phyloP scores from a whole-genome alignment of 116 monocot genomes.

The Papilionanthe hybrid region DNA sequence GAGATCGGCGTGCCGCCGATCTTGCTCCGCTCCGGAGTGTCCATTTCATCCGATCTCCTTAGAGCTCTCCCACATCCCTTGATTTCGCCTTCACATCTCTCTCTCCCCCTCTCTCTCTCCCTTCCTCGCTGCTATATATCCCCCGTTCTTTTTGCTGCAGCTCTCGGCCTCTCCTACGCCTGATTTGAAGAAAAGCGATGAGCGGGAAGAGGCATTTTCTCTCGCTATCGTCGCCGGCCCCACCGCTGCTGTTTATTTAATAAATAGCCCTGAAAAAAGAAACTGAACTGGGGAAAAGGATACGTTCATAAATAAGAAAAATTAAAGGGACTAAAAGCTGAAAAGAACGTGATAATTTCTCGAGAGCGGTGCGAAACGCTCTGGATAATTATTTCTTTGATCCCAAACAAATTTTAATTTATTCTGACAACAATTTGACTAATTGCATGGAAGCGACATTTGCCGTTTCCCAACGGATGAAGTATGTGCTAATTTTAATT shows the following conservation, averaged over 20 bases:
- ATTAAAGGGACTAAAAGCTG: too few relatives aligned
- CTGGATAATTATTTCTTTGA: not conserved
- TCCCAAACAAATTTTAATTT: not conserved
- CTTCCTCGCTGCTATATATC: not conserved
- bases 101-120: not conserved
- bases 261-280: not conserved
- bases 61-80: conserved; percentile 11
- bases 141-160: not conserved
- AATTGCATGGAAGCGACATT: not conserved
- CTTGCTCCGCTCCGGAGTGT: conserved; percentile 45
- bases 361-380: not conserved
- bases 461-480: too few relatives aligned
- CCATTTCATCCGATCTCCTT: conserved; percentile 24
- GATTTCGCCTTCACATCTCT: not conserved
- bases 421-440: not conserved
- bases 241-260: not conserved
- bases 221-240: not conserved
- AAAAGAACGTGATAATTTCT: not conserved
- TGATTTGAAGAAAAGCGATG: conserved; percentile 17
- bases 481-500: too few relatives aligned
- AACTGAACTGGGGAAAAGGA: not conserved
- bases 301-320: too few relatives aligned
- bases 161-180: not conserved
- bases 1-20: conserved; percentile 27
- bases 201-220: conserved; percentile 15